Evolutionary conservation across 1,284 basidiomycete genomes (phyloP).

Genomic region (Puccinia coronata): DNA sequence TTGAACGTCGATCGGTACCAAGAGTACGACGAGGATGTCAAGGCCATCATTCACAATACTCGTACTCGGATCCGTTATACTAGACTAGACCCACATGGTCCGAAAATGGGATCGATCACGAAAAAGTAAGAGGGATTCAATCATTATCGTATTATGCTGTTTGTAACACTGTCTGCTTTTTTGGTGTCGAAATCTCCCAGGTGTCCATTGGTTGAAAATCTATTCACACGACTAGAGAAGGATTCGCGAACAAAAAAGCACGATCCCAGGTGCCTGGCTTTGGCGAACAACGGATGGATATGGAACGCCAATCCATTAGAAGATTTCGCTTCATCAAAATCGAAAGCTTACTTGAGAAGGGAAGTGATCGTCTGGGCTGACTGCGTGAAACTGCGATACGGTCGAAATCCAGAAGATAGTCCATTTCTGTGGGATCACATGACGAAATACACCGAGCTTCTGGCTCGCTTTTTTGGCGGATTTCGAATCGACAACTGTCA

Average conservation of each 20-base stretch:
- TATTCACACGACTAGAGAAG: slow-evolving; percentile 78
- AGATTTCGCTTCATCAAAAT: slow-evolving; percentile 91
- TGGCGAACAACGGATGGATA: slow-evolving; percentile 99
- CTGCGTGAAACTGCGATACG: slow-evolving; percentile 96
- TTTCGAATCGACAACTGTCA: slow-evolving; percentile 98
- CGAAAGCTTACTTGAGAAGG: slow-evolving; percentile 92
- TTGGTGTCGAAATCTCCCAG: slow-evolving; percentile 60
- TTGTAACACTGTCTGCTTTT: background rate
- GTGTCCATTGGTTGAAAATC: slow-evolving; percentile 76
- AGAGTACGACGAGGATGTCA: slow-evolving; percentile 80
- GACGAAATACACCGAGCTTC: slow-evolving; percentile 76
- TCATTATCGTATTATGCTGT: background rate
- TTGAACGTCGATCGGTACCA: slow-evolving; percentile 82
- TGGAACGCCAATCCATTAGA: slow-evolving; percentile 92
- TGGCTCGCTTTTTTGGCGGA: slow-evolving; percentile 83
- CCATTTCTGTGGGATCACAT: slow-evolving; percentile 96
- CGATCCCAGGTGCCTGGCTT: slow-evolving; percentile 71
- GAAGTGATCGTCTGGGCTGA: slow-evolving; percentile 98
- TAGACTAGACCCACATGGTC: slow-evolving; percentile 77
- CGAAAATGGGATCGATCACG: slow-evolving; percentile 78
- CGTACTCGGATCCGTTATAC: slow-evolving; percentile 76
- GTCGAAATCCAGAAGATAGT: slow-evolving; percentile 73
- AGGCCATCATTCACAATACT: slow-evolving; percentile 72
- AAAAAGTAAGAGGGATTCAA: slow-evolving; percentile 64
- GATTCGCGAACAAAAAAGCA: slow-evolving; percentile 64